Base-by-base conservation (phyloP, 345 rosid species). In the Salix udensis region DNA sequence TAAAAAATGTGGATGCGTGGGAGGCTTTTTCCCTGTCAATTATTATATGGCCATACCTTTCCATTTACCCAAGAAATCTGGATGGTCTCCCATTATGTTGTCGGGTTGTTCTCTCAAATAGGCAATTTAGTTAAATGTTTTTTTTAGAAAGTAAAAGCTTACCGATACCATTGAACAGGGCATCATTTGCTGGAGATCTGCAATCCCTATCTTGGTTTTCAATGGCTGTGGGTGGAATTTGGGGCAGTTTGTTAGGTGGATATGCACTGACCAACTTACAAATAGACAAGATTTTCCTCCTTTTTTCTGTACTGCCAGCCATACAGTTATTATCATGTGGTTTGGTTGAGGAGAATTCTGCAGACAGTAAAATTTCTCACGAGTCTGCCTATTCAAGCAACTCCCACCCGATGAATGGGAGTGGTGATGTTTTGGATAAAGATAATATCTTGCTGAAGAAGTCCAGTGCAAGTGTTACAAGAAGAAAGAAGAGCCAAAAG, bases 191-290 rank as follows among this genome's bases (percentile, higher is more conserved):
- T 78, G 99, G 97, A 82, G 99, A 96, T 82, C 94, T 96, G 65
- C 98, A 96, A 87, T 91, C 98, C 11, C 61, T 92, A 23, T 93
- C 98, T 62, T 93, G 98, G 98, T 81, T 90, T 73, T 84, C 98
- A 42, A 93, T 96, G 95, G 98, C 99, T 52, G 77, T 91, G 74
- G 98, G 99, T 7, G 99, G 97, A 80, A 84, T 94, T 71, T 93
- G 90, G 46, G 97, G 99, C 80, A 93, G 97, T 86, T 65, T 96
- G 74, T 82, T 94, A 40, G 97, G 97, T 78, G 98, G 99, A 81
- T 89, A 88, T 83, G 97, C 98, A 9, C 81, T 92, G 71, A 77
- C 74, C 78, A 94, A 88, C 85, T 82, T 94, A 78, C 79, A 79
- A 77, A 96, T 94, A 73, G 83, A 90, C 46, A 87, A 75, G 39